Evolutionary conservation across 169 alveolate genomes (phyloP).

Genomic region (Cryptosporidium bovis): DNA sequence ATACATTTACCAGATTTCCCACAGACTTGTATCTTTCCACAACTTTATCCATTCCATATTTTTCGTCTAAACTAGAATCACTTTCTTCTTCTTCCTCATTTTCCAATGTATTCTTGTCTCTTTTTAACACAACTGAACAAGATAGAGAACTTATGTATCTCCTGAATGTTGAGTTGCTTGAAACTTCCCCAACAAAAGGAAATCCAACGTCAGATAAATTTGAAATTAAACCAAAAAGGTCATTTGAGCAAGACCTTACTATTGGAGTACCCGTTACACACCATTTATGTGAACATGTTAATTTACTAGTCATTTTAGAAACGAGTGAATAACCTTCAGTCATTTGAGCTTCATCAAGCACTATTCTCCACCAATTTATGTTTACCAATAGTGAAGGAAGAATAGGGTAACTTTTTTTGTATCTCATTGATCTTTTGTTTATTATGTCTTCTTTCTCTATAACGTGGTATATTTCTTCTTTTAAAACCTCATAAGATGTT

Average conservation of each 20-base stretch:
- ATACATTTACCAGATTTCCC: constrained; percentile 6
- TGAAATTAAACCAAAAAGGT: constrained; percentile 77
- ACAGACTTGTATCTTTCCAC: not conserved
- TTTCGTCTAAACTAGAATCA: not conserved
- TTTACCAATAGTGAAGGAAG: constrained; percentile 75
- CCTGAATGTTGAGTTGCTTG: constrained; percentile 1
- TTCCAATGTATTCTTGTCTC: not conserved
- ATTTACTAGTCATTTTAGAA: constrained; percentile 60
- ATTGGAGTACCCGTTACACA: constrained; percentile 82
- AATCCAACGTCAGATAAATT: constrained; percentile 68
- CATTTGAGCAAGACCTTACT: constrained; percentile 77
- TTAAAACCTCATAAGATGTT: constrained; percentile 45
- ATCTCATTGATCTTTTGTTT: constrained; percentile 55
- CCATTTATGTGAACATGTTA: constrained; percentile 74
- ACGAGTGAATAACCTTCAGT: constrained; percentile 77
- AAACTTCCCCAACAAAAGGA: not conserved
- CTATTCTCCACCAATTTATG: constrained; percentile 81
- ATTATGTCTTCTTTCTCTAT: constrained; percentile 13
- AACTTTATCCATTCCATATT: not conserved
- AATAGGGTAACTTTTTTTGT: constrained; percentile 75
- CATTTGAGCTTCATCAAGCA: constrained; percentile 82
- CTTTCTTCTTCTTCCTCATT: not conserved
- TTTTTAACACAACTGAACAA: not conserved
- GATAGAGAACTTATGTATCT: constrained; percentile 16
- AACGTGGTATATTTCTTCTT: constrained; percentile 60